Percentiles rank a stretch among this genome's conserved stretches.
Evolutionary conservation across 1,139 yeast genomes (phyloP).

Genomic region (Hyphopichia khmerensis): DNA sequence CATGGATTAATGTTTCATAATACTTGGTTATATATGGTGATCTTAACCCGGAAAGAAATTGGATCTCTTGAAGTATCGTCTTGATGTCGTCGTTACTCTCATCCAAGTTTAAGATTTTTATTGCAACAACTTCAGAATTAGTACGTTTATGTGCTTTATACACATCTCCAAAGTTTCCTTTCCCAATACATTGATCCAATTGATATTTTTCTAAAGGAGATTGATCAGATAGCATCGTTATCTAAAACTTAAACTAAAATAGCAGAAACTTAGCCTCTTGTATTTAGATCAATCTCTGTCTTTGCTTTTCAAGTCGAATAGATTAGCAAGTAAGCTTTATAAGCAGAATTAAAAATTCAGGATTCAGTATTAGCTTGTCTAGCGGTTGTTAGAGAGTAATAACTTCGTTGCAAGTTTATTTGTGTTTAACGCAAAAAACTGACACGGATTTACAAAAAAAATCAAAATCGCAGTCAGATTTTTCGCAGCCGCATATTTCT

Average conservation of each 20-base stretch:
- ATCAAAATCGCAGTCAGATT: too few species aligned
- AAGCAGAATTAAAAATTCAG: too few species aligned
- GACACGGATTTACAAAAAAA: background rate
- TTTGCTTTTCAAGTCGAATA: too few species aligned
- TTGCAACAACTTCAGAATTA: slow-evolving; percentile 56
- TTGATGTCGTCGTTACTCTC: slow-evolving; percentile 71
- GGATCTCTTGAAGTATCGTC: slow-evolving; percentile 70
- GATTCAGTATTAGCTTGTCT: too few species aligned
- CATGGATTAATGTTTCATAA: slow-evolving; percentile 60
- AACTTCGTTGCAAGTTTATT: background rate
- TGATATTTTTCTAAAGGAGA: slow-evolving; percentile 22
- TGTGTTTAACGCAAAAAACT: background rate
- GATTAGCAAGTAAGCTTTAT: too few species aligned
- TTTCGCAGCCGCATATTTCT: slow-evolving; percentile 10
- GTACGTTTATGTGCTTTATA: slow-evolving; percentile 53
- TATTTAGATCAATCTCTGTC: too few species aligned
- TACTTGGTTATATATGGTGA: slow-evolving; percentile 68
- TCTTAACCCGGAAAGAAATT: slow-evolving; percentile 61
- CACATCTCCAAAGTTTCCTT: slow-evolving; percentile 88
- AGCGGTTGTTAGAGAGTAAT: too few species aligned
- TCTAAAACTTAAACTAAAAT: background rate
- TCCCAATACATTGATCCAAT: slow-evolving; percentile 64
- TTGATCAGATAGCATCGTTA: background rate
- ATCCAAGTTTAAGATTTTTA: slow-evolving; percentile 77
- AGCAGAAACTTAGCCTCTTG: background rate